phyloP scores from a whole-genome alignment of 2,329 filamentous ascomycete genomes.

The Periconia sp. region DNA sequence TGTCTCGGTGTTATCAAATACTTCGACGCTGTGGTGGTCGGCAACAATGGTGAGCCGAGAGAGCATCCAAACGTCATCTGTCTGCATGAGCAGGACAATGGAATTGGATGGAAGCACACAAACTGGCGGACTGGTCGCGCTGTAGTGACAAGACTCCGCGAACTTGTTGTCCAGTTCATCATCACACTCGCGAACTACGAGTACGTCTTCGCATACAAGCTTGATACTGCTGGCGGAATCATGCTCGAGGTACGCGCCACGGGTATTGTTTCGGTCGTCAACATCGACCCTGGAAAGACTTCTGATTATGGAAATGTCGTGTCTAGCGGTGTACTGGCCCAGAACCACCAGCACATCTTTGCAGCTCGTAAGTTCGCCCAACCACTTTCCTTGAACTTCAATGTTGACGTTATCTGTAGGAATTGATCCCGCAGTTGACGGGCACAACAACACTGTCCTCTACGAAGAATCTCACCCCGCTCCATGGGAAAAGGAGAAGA shows the following conservation, averaged over 20 bases:
- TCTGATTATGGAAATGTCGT: constrained; percentile 67
- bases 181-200: constrained; percentile 75
- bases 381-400: neutral
- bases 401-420: constrained; percentile 51
- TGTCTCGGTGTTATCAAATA: constrained; percentile 73
- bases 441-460: constrained; percentile 60
- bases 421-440: constrained; percentile 69
- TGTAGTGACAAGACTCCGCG: constrained; percentile 65
- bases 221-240: constrained; percentile 68
- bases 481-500: constrained; percentile 58
- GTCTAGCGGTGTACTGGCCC: constrained; percentile 67
- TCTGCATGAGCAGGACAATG: constrained; percentile 72
- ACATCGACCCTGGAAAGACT: constrained; percentile 64
- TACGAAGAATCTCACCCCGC: constrained; percentile 61
- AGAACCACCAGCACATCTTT: constrained; percentile 76
- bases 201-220: constrained; percentile 69
- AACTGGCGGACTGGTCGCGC: constrained; percentile 70
- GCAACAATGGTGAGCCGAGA: constrained; percentile 61
- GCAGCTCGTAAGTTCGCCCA: constrained; percentile 28
- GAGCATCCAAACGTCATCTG: constrained; percentile 67
- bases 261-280: constrained; percentile 68
- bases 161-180: constrained; percentile 71
- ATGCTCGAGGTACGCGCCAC: constrained; percentile 68
- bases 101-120: constrained; percentile 74
- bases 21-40: constrained; percentile 63